Evolutionary conservation across 2,329 filamentous ascomycete species (phyloP), one percentile per base, ranked within the genome.

Genomic region (Emmonsiellopsis sp.): DNA sequence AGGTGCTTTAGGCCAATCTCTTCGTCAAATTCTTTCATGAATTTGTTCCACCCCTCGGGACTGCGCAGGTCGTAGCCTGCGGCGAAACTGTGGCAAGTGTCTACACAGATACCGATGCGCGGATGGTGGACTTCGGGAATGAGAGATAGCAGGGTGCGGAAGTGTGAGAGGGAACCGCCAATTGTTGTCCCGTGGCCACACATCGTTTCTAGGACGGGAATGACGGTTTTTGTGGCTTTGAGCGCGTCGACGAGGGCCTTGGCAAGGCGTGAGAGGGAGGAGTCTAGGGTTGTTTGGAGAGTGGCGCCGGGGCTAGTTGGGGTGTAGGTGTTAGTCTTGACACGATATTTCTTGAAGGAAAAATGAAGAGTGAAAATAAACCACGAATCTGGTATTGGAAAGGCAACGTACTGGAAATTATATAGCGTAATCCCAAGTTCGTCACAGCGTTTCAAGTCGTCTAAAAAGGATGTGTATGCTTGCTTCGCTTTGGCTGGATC

Each of bases 11-110:
- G 69, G 0, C 93, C 93, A 8, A 98, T 86, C 5, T 86, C 74
- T 8, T 81, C 67, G 60, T 95, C 86, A 61, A 98, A 95, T 34
- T 85, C 77, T 36, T 79, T 68, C 68, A 97, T 81, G 0, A 89
- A 93, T 49, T 77, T 71, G 36, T 80, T 74, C 68, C 95, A 95
- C 0, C 85, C 78, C 49, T 82, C 78, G 0, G 88, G 85, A 0
- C 85, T 83, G 51, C 89, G 82, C 34, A 98, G 71, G 68, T 98
- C 93, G 67, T 97, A 93, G 5, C 93, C 93, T 0, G 88, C 91
- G 0, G 92, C 92, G 69, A 97, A 97, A 55, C 90, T 84, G 70
- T 98, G 93, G 71, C 93, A 98, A 0, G 93, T 98, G 68, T 98
- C 93, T 53, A 98, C 83, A 69, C 93, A 98, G 14, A 98, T 90